These are phyloP conservation scores for Colletotrichum liaoningense DNA, from an alignment of 2,329 filamentous ascomycete species.

Conservation along the genomic window DNA sequence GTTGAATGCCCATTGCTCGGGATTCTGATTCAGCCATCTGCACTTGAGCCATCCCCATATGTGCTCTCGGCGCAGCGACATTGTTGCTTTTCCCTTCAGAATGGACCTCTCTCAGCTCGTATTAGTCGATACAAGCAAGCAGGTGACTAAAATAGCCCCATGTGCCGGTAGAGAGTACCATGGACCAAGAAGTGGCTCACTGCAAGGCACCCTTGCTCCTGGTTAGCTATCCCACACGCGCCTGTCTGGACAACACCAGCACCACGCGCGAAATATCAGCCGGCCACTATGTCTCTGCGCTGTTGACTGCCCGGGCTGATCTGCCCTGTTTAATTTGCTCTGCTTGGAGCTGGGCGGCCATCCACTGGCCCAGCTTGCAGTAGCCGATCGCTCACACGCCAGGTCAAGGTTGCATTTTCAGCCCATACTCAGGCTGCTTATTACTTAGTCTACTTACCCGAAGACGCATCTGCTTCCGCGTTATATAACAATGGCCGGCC, in stretches of 20 bases:
- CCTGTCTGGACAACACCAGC: neutral
- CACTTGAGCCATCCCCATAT: constrained; percentile 7
- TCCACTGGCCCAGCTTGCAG: constrained; percentile 13
- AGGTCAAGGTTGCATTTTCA: constrained; percentile 22
- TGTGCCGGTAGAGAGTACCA: constrained; percentile 3
- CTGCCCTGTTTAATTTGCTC: neutral
- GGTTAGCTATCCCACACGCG: neutral
- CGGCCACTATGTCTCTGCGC: neutral
- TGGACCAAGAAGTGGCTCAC: constrained; percentile 12
- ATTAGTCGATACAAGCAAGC: neutral
- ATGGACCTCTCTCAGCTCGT: constrained; percentile 10
- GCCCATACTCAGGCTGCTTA: constrained; percentile 4
- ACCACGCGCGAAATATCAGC: constrained; percentile 1
- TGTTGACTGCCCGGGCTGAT: neutral
- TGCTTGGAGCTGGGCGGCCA: constrained; percentile 5
- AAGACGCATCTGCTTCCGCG: neutral
- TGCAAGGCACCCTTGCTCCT: constrained; percentile 3
- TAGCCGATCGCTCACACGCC: constrained; percentile 12
- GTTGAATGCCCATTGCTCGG: neutral
- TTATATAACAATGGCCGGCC: constrained; percentile 32
- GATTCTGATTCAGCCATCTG: neutral
- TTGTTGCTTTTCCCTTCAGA: constrained; percentile 22
- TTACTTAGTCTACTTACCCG: neutral
- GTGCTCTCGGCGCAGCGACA: neutral
- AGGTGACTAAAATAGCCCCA: constrained; percentile 16